Evolutionary conservation across 2,329 filamentous ascomycete genomes (phyloP), one percentile per base, ranked within the genome.

Genomic region (Fusarium piperis): DNA sequence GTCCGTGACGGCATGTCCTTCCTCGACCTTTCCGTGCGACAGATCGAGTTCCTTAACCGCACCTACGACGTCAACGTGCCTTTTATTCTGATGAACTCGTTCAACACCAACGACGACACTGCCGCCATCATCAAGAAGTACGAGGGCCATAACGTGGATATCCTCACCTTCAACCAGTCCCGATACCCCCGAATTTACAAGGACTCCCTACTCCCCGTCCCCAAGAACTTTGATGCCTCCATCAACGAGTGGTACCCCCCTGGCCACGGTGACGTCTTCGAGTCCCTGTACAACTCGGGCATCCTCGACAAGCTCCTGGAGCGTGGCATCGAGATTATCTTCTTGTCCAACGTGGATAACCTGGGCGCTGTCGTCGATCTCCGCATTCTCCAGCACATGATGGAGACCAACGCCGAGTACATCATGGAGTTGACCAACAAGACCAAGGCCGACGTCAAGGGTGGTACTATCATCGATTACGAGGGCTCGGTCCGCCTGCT

Each of bases 101-200:
- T 99, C 93, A 99, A 99, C 90, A 99, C 96, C 82, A 95, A 99
- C 83, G 91, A 95, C 79, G 96, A 99, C 81, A 99, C 96, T 58
- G 94, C 95, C 71, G 94, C 94, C 85, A 99, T 99, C 85, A 99
- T 99, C 88, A 99, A 99, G 91, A 99, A 99, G 89, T 99, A 98
- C 86, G 95, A 99, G 87, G 96, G 96, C 73, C 96, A 99, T 90
- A 98, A 98, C 83, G 97, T 99, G 80, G 96, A 99, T 82, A 98
- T 99, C 83, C 89, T 98, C 82, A 98, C 96, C 82, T 99, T 99
- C 92, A 99, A 99, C 89, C 96, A 99, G 87, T 99, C 96, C 73
- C 91, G 95, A 79, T 99, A 98, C 88, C 96, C 96, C 76, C 93
- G 96, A 89, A 94, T 99, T 81, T 91, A 95, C 85, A 98, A 98